These are phyloP conservation scores for Teratosphaeria gauchensis DNA, from an alignment of 2,329 filamentous ascomycete genomes.

Conservation along the genomic window DNA sequence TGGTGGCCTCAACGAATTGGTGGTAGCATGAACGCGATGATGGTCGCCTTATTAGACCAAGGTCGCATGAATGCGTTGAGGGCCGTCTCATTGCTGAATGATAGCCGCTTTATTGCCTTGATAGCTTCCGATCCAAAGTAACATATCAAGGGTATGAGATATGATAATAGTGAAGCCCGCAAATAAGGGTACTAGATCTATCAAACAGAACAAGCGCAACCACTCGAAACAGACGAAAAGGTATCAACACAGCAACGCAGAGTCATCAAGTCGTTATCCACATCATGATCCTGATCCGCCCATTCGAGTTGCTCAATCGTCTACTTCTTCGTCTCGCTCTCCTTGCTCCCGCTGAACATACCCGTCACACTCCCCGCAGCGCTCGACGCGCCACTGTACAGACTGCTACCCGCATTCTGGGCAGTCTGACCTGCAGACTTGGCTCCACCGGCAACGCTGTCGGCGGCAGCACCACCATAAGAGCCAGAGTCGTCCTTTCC, in stretches of 20 bases:
- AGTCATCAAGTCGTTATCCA: background rate
- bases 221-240: background rate
- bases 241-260: background rate
- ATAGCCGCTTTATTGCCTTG: too few species aligned
- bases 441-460: conserved; percentile 20
- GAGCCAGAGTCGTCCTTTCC: conserved; percentile 53
- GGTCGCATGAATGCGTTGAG: too few species aligned
- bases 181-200: background rate
- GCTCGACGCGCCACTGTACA: conserved; percentile 22
- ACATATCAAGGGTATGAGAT: too few species aligned
- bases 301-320: background rate
- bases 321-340: conserved; percentile 10
- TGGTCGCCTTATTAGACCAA: too few species aligned
- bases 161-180: too few species aligned
- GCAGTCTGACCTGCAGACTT: conserved; percentile 20
- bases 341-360: conserved; percentile 24
- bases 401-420: conserved; percentile 16
- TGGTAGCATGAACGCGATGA: too few species aligned
- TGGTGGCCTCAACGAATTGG: too few species aligned
- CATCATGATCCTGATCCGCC: background rate
- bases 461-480: conserved; percentile 33
- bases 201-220: background rate
- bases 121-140: too few species aligned
- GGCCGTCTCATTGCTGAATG: too few species aligned
- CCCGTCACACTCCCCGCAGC: conserved; percentile 25